phyloP scores from a whole-genome alignment of 495 filamentous ascomycete genomes.

The Hypoxylon lienhwacheense region DNA sequence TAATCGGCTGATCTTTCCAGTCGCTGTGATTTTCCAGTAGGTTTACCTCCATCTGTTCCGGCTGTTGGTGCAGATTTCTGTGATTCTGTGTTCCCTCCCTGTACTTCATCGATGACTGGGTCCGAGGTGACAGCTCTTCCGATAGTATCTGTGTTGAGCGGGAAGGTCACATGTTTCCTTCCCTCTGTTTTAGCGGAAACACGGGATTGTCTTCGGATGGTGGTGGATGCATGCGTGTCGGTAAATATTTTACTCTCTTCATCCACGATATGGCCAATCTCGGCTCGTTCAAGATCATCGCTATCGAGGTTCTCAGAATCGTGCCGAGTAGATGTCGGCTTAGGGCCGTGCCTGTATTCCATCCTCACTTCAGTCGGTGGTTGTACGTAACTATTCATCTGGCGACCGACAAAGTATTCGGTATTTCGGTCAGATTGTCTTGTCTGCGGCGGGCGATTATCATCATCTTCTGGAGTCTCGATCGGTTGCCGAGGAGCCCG shows the following conservation, averaged over 20 bases:
- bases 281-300: not conserved
- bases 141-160: constrained; percentile 19
- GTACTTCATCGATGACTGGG: not conserved
- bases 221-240: constrained; percentile 34
- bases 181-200: constrained; percentile 16
- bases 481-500: constrained; percentile 12
- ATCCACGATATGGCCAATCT: not conserved
- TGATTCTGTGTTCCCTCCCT: not conserved
- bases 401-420: constrained; percentile 3
- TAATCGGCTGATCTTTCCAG: constrained; percentile 33
- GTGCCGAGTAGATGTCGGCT: not conserved
- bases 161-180: constrained; percentile 28
- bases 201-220: constrained; percentile 24
- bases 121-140: constrained; percentile 30
- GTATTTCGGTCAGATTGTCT: not conserved
- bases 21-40: constrained; percentile 12
- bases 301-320: not conserved
- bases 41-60: not conserved
- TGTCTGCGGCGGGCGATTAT: constrained; percentile 2
- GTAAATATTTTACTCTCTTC: constrained; percentile 35
- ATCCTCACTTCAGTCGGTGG: constrained; percentile 11
- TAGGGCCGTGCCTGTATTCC: constrained; percentile 5
- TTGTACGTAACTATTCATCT: constrained; percentile 17
- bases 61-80: not conserved
- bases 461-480: not conserved